These are phyloP conservation scores for Pinus taeda DNA, from an alignment of 75 land plant species.

Conservation along the genomic window DNA sequence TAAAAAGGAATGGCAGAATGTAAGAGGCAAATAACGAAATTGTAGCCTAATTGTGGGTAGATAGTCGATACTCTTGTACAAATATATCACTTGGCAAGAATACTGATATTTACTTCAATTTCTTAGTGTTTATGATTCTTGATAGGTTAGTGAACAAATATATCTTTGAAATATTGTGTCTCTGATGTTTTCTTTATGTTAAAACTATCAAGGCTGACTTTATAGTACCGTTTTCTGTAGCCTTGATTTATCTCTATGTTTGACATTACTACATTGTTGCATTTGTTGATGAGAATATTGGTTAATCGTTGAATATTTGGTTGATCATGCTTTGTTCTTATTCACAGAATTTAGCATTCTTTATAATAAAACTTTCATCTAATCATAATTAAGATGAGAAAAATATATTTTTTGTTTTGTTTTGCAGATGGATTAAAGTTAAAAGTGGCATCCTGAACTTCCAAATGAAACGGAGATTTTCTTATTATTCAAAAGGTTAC, in stretches of 20 bases:
- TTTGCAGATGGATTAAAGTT: slow-evolving; percentile 14
- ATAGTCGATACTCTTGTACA: not conserved
- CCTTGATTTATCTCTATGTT: not conserved
- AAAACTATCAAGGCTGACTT: too few species aligned
- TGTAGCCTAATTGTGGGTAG: too few species aligned
- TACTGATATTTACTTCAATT: not conserved
- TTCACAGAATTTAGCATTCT: not conserved
- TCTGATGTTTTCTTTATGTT: too few species aligned
- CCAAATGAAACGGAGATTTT: not conserved
- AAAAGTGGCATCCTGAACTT: slow-evolving; percentile 9
- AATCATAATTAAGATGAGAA: not conserved
- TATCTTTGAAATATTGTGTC: not conserved
- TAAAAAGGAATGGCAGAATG: not conserved
- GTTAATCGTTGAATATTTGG: not conserved
- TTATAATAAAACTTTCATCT: not conserved
- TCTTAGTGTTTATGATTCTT: not conserved
- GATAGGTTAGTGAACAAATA: not conserved
- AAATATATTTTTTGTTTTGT: not conserved
- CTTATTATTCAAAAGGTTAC: slow-evolving; percentile 15
- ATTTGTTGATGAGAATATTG: not conserved
- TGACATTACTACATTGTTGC: not conserved
- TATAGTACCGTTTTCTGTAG: too few species aligned
- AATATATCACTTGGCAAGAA: too few species aligned
- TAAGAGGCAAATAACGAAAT: not conserved
- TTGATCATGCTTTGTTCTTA: not conserved